Conservation (phyloP, 2,329 filamentous ascomycete genomes). For the Xylaria sp. region DNA sequence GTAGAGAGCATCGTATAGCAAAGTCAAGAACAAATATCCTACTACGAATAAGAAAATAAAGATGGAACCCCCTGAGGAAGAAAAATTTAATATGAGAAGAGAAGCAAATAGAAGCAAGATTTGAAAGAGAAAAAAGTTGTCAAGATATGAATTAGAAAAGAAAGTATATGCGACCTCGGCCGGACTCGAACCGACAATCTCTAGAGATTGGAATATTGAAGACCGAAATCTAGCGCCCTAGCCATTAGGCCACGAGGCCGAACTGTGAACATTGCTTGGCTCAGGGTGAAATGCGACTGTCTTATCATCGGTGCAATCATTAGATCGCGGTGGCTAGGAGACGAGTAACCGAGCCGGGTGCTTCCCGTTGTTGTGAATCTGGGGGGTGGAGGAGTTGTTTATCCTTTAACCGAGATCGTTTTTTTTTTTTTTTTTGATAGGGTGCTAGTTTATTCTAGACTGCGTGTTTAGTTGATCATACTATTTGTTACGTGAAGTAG, state of each 20-base stretch:
- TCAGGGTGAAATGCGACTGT: no score
- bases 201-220: not conserved
- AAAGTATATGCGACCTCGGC: not conserved
- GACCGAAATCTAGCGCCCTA: slow-evolving; percentile 16
- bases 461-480: no score
- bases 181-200: slow-evolving; percentile 19
- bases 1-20: no score
- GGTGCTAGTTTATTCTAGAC: not conserved
- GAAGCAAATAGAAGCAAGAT: no score
- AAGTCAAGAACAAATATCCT: no score
- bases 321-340: not conserved
- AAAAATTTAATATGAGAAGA: no score
- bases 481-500: not conserved
- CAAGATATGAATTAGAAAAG: no score
- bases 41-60: no score
- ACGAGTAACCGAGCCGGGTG: not conserved
- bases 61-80: no score
- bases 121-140: no score
- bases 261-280: no score
- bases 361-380: not conserved
- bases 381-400: not conserved
- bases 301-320: not conserved
- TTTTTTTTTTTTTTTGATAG: not conserved
- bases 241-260: slow-evolving; percentile 22
- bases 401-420: not conserved